These are phyloP conservation scores for Fusarium globosum DNA, from an alignment of 2,329 filamentous ascomycete genomes.

Conservation along the genomic window DNA sequence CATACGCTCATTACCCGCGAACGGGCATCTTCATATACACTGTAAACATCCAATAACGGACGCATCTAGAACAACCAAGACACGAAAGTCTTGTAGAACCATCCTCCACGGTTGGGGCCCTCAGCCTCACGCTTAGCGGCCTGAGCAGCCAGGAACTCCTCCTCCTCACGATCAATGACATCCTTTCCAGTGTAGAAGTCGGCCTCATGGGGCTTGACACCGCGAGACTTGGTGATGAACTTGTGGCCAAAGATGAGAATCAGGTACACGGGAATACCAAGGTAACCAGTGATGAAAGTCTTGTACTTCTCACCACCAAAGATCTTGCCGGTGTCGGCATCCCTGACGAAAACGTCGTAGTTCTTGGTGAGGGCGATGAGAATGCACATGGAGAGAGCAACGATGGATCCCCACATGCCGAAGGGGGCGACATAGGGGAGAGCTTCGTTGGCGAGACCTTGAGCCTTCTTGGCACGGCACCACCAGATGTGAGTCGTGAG, in stretches of 20 bases:
- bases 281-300: constrained; percentile 81
- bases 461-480: constrained; percentile 69
- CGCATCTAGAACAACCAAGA: constrained; percentile 52
- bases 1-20: constrained; percentile 23
- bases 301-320: constrained; percentile 74
- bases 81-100: constrained; percentile 53
- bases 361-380: constrained; percentile 86
- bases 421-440: constrained; percentile 77
- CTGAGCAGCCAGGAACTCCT: constrained; percentile 68
- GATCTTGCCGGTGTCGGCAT: constrained; percentile 16
- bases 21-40: constrained; percentile 9
- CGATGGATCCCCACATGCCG: constrained; percentile 75
- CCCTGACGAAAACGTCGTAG: constrained; percentile 75
- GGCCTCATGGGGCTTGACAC: constrained; percentile 66
- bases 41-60: not conserved
- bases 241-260: constrained; percentile 77
- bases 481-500: constrained; percentile 76
- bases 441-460: constrained; percentile 64
- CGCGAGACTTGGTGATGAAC: constrained; percentile 63
- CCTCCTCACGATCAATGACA: constrained; percentile 77
- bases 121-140: constrained; percentile 44
- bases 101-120: constrained; percentile 42
- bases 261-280: constrained; percentile 81
- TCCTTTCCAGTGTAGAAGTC: constrained; percentile 81
- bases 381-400: constrained; percentile 75